Percentiles rank a stretch among this genome's conserved stretches.
phyloP scores from a whole-genome alignment of 2,329 filamentous ascomycete genomes.

The Cyphellophora europaea region DNA sequence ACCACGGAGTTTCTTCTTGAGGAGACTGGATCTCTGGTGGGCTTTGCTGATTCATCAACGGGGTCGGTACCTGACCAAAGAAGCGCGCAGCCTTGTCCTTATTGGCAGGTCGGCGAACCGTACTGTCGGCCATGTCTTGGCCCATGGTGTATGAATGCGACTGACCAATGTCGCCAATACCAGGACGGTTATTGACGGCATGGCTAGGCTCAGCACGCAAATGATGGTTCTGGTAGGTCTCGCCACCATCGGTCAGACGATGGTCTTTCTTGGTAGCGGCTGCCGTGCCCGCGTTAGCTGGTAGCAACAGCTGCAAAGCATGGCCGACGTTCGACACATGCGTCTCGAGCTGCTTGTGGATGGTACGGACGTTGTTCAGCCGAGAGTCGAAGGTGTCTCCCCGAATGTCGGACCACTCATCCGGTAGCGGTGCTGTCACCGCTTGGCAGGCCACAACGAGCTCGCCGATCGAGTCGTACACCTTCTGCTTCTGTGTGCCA shows the following conservation, averaged over 20 bases:
- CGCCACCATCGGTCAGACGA: constrained; percentile 20
- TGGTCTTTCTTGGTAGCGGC: constrained; percentile 59
- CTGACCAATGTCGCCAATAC: constrained; percentile 31
- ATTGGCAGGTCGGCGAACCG: constrained; percentile 28
- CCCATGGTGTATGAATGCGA: constrained; percentile 31
- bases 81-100: constrained; percentile 39
- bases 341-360: constrained; percentile 71
- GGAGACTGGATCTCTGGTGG: constrained; percentile 5
- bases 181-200: constrained; percentile 31
- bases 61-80: constrained; percentile 36
- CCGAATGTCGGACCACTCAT: constrained; percentile 92
- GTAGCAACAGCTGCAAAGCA: constrained; percentile 71
- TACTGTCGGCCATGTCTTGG: constrained; percentile 23
- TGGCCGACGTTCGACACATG: constrained; percentile 82
- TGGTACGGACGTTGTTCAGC: constrained; percentile 67
- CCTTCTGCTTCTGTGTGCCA: constrained; percentile 77
- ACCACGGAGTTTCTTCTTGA: constrained; percentile 71
- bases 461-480: constrained; percentile 90
- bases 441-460: constrained; percentile 79
- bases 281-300: constrained; percentile 1
- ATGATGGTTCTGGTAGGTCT: constrained; percentile 46
- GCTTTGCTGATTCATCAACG: constrained; percentile 17
- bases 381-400: constrained; percentile 84
- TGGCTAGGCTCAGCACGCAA: constrained; percentile 31
- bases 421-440: constrained; percentile 80